phyloP scores from a whole-genome alignment of 768 basidiomycete species.

The Hygrophorus pudorinus region DNA sequence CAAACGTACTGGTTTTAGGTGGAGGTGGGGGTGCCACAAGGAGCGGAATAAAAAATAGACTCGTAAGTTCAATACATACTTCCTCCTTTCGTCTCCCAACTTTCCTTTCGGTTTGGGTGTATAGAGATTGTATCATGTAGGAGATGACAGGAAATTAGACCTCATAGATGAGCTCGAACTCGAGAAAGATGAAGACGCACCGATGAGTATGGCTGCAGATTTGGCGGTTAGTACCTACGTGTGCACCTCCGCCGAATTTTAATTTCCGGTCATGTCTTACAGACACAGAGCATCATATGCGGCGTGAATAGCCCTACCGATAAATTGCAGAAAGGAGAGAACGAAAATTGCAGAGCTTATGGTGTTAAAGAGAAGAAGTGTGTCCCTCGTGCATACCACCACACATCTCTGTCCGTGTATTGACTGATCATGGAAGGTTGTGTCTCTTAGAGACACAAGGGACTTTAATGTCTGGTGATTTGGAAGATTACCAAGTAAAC shows the following conservation, averaged over 20 bases:
- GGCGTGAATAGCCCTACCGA: conserved; percentile 78
- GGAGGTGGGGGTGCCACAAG: conserved; percentile 84
- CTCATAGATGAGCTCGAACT: conserved; percentile 65
- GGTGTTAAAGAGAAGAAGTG: conserved; percentile 50
- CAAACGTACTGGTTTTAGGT: conserved; percentile 68
- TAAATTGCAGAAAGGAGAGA: conserved; percentile 51
- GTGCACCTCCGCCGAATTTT: background rate
- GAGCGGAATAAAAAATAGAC: conserved; percentile 89
- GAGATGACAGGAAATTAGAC: conserved; percentile 39
- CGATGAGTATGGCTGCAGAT: conserved; percentile 88
- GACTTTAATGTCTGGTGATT: conserved; percentile 50
- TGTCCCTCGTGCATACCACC: conserved; percentile 11
- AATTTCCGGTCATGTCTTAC: background rate
- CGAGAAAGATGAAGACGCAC: conserved; percentile 77
- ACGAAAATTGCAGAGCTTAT: conserved; percentile 81
- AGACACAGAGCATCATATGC: conserved; percentile 56
- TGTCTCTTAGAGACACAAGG: conserved; percentile 37
- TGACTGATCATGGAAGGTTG: conserved; percentile 34
- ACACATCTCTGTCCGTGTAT: background rate
- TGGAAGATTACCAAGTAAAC: conserved; percentile 79
- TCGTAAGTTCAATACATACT: conserved; percentile 41
- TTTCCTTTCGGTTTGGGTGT: background rate
- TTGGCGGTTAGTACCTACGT: conserved; percentile 34
- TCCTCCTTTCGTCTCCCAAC: background rate
- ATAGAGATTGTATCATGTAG: conserved; percentile 63